These are phyloP conservation scores for Simplicillium aogashimaense DNA, from an alignment of 2,329 filamentous ascomycete species.

Conservation along the genomic window DNA sequence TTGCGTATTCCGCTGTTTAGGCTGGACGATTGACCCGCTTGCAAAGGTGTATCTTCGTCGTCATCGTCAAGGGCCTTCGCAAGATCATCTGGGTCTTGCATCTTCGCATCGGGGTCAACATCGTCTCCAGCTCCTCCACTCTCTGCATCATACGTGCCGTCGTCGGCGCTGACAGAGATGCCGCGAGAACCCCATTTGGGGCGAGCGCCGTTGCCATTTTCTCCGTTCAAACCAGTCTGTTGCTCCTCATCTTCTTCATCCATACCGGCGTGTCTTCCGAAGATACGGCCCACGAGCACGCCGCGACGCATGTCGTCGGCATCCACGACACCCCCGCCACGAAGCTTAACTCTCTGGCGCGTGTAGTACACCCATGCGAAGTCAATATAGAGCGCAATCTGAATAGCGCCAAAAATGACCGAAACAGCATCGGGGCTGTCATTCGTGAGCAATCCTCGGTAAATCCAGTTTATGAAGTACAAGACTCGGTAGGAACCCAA, in stretches of 20 bases:
- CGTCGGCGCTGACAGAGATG: constrained; percentile 58
- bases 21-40: constrained; percentile 15
- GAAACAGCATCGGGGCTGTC: constrained; percentile 58
- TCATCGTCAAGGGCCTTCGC: constrained; percentile 49
- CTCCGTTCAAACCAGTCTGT: constrained; percentile 25
- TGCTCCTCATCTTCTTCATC: constrained; percentile 54
- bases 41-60: constrained; percentile 31
- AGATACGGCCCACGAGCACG: constrained; percentile 72
- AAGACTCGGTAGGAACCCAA: constrained; percentile 81
- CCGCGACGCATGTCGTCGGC: constrained; percentile 78
- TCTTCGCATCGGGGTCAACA: constrained; percentile 53
- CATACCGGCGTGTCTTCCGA: constrained; percentile 49
- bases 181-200: constrained; percentile 55
- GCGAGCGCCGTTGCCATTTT: constrained; percentile 20
- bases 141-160: constrained; percentile 43
- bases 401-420: constrained; percentile 77
- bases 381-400: constrained; percentile 84
- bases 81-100: constrained; percentile 57
- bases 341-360: constrained; percentile 85
- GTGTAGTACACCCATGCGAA: constrained; percentile 97
- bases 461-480: constrained; percentile 89
- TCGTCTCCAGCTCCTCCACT: constrained; percentile 35
- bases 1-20: constrained; percentile 25
- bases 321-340: constrained; percentile 78
- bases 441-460: constrained; percentile 52